phyloP scores from a whole-genome alignment of 1,284 basidiomycete species.

The Cystobasidium slooffiae region DNA sequence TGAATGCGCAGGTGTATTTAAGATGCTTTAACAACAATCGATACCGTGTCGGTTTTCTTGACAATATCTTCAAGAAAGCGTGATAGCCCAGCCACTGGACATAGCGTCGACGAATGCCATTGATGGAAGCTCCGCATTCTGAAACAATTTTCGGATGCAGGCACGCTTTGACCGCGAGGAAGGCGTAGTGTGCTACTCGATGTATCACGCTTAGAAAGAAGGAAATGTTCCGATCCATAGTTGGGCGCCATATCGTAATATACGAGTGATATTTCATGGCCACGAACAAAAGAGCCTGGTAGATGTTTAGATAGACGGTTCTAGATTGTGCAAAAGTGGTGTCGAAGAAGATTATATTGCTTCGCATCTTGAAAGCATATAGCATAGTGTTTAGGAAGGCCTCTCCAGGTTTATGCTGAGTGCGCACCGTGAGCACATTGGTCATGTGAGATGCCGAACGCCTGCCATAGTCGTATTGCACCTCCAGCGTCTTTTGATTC shows the following conservation, averaged over 20 bases:
- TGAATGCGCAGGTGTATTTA: conserved; percentile 14
- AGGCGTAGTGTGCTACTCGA: conserved; percentile 66
- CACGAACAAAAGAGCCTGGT: conserved; percentile 80
- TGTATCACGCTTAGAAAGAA: conserved; percentile 61
- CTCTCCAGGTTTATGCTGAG: conserved; percentile 51
- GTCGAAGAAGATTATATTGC: conserved; percentile 78
- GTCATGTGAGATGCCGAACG: conserved; percentile 49
- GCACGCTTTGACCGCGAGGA: conserved; percentile 63
- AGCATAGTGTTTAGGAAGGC: conserved; percentile 54
- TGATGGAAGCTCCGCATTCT: conserved; percentile 59
- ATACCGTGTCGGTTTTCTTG: conserved; percentile 64
- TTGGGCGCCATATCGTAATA: conserved; percentile 67
- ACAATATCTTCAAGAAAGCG: conserved; percentile 72
- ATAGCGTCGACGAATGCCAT: conserved; percentile 61
- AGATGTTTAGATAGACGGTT: conserved; percentile 77
- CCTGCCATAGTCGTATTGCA: conserved; percentile 60
- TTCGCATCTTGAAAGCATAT: conserved; percentile 68
- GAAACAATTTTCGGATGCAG: conserved; percentile 61
- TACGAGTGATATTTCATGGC: conserved; percentile 90
- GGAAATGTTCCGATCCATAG: conserved; percentile 48
- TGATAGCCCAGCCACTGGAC: conserved; percentile 74
- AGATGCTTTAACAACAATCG: conserved; percentile 27
- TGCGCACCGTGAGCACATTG: conserved; percentile 56
- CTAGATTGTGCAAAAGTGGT: conserved; percentile 68
- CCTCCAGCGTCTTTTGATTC: conserved; percentile 72